Base-by-base conservation (phyloP, 768 basidiomycete genomes). In the Tricholoma sp. region DNA sequence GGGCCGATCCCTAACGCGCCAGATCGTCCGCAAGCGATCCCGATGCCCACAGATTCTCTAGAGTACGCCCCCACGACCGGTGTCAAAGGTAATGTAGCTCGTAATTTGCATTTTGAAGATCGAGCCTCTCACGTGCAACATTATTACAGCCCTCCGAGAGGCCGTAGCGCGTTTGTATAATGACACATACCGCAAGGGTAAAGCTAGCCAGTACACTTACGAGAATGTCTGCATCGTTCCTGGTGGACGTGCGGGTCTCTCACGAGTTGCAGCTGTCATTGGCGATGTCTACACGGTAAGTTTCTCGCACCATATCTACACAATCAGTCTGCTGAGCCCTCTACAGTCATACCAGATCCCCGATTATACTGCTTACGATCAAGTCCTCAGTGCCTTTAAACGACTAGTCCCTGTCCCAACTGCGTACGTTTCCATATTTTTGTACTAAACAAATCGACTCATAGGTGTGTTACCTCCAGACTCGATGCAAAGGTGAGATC, bases 151-250 rank as follows among this genome's bases (percentile, higher is more conserved):
- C 12, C 83, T 98, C 18, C 82, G 95, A 29, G 87, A 93, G 67
- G 92, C 94, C 2, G 94, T 98, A 31, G 95, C 95, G 10, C 74
- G 89, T 58, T 69, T 94, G 51, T 98, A 98, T 76, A 98, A 98
- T 67, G 74, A 80, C 50, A 89, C 88, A 2, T 96, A 96, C 68
- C 83, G 95, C 33, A 71, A 88, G 62, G 90, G 83, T 48, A 95
- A 89, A 72, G 57, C 70, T 7, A 92, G 89, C 61, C 80, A 95
- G 62, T 98, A 97, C 68, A 94, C 92, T 1, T 89, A 78, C 61
- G 93, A 95, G 72, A 98, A 98, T 65, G 88, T 92, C 11, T 94
- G 91, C 65, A 96, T 98, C 63, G 94, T 97, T 0, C 95, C 95
- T 11, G 95, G 95, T 44, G 95, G 95, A 13, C 86, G 93, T 54